Conservation (phyloP, 1,284 basidiomycete species). For the Trametes sp. region DNA sequence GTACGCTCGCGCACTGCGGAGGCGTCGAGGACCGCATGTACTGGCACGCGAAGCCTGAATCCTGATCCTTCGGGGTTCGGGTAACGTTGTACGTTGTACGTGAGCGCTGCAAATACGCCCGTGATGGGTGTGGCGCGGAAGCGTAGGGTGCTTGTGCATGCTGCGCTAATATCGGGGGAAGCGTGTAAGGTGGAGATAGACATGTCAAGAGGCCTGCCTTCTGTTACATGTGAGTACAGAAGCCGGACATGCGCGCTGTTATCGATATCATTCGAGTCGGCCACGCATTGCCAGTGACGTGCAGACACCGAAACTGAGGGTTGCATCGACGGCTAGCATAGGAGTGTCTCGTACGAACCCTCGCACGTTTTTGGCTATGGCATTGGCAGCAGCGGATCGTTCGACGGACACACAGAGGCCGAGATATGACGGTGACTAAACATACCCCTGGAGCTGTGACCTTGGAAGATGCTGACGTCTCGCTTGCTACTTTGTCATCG, state of each 20-base stretch:
- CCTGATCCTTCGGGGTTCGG: no score
- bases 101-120: neutral
- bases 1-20: neutral
- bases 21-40: neutral
- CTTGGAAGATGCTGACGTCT: no score
- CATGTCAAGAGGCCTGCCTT: neutral
- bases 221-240: neutral
- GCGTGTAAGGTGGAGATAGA: conserved; percentile 6
- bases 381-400: neutral
- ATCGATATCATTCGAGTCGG: no score
- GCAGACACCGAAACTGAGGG: no score
- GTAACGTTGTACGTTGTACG: neutral
- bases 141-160: neutral
- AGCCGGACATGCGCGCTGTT: neutral
- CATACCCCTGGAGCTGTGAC: no score
- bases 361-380: no score
- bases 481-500: no score
- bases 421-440: neutral
- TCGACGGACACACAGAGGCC: neutral
- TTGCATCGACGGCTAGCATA: no score
- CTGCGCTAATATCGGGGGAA: neutral
- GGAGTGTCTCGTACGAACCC: no score
- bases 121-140: no score
- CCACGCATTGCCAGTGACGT: no score
- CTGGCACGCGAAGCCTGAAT: no score